Base-by-base conservation (phyloP, 2,329 filamentous ascomycete species). In the Monascus ruber region DNA sequence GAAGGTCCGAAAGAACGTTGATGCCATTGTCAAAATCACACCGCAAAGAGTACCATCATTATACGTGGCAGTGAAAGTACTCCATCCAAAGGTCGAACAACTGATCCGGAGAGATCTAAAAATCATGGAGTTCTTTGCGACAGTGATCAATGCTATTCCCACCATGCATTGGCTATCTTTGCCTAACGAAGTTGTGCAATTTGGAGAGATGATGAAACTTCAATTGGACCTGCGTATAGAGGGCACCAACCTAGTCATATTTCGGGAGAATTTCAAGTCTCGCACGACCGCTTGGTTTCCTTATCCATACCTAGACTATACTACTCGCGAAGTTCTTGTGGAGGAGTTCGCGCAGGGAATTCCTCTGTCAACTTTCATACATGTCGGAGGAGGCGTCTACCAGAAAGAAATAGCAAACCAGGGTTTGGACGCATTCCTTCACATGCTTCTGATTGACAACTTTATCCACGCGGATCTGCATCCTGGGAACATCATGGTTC, bases 401-500 rank as follows among this genome's bases (percentile, higher is more conserved):
- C 87, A 95, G 57, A 79, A 85, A 52, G 89, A 95, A 47, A 94
- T 98, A 46, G 88, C 91, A 3, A 81, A 94, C 42, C 89, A 96
- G 65, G 91, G 91, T 0, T 75, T 98, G 0, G 88, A 98, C 58
- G 88, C 89, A 3, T 98, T 98, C 62, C 66, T 98, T 36, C 85
- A 88, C 53, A 98, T 98, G 91, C 69, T 98, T 10, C 73, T 98
- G 8, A 81, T 98, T 31, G 91, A 98, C 62, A 98, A 98, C 60
- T 98, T 98, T 60, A 81, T 95, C 25, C 91, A 98, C 56, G 89
- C 91, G 4, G 91, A 98, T 58, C 68, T 98, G 26, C 91, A 98
- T 58, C 91, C 91, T 0, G 91, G 91, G 25, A 98, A 98, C 60
- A 96, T 98, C 64, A 96, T 98, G 88, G 89, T 98, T 35, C 86